Evolutionary conservation across 768 basidiomycete genomes (phyloP), one percentile per base, ranked within the genome.

Genomic region (Mycena sanguinolenta): DNA sequence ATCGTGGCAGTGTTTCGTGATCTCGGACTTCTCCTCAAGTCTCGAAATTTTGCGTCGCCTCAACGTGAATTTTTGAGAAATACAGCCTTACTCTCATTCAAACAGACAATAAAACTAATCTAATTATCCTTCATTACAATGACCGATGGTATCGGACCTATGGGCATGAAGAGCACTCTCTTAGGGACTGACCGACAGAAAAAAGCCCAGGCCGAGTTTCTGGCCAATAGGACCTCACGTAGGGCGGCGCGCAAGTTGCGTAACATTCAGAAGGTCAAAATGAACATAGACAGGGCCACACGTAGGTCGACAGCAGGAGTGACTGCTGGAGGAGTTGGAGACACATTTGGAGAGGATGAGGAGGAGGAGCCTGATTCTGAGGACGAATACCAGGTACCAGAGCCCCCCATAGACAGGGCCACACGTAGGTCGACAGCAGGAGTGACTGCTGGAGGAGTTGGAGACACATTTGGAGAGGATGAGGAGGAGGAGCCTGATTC

Each of bases 21-120:
- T 50, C 17, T 50, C 49, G 49, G 49, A 50, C 49, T 50, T 50
- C 49, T 50, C 49, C 49, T 50, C 49, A 50, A 50, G 23, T 50
- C 49, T 50, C 49, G 13, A 25, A 27, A 50, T 50, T 50, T 50
- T 50, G 49, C 49, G 49, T 50, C 49, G 49, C 49, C 49, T 50
- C 23, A 10, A 23, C 49, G 23, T 23, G 49, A 50, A 50, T 50
- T 50, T 50, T 50, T 50, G 23, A 23, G 25, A 17, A 44, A 1
- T 7, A 19, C n/a, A n/a, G n/a, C 42, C 17, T 44, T 19, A 44
- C 42, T 44, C 42, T 44, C 42, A 14, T 44, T 44, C 42, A 44
- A 44, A 19, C 13, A 44, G 16, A 44, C 42, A 44, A 17, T 44
- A 44, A 44, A 19, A 44, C 16, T 7, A 44, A 19, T 19, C 13